Evolutionary conservation across 495 filamentous ascomycete species (phyloP).

Genomic region (Daldinia grandis): DNA sequence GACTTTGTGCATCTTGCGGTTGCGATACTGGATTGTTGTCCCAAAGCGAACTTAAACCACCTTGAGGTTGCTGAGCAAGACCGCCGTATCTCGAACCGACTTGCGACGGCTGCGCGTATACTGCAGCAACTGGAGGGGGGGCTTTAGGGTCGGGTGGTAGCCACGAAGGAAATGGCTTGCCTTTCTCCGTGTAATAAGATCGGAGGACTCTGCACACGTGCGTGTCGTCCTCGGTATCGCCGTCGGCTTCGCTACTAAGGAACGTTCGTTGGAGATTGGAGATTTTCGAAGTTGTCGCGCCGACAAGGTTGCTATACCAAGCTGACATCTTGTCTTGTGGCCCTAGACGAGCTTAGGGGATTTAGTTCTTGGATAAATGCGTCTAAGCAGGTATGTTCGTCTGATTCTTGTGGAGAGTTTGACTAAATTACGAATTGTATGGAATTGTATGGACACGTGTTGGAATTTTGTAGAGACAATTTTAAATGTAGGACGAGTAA

Average conservation of each 20-base stretch:
- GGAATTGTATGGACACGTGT: constrained; percentile 6
- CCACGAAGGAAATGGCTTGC: constrained; percentile 83
- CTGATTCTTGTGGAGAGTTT: constrained; percentile 11
- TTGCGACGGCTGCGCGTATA: constrained; percentile 61
- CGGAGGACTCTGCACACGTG: constrained; percentile 96
- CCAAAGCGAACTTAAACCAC: constrained; percentile 80
- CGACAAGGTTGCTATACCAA: constrained; percentile 81
- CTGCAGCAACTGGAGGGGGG: constrained; percentile 60
- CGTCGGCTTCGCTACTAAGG: constrained; percentile 80
- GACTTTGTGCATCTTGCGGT: constrained; percentile 61
- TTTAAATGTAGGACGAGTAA: neutral
- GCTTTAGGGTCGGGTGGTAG: constrained; percentile 86
- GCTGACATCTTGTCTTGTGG: constrained; percentile 67
- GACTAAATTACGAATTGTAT: neutral
- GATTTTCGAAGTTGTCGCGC: constrained; percentile 80
- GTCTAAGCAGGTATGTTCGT: constrained; percentile 24
- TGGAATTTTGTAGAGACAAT: constrained; percentile 2
- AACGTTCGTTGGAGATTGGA: constrained; percentile 81
- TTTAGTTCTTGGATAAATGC: constrained; percentile 21
- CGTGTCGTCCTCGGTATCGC: constrained; percentile 93
- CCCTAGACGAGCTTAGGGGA: constrained; percentile 8
- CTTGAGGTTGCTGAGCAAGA: constrained; percentile 48
- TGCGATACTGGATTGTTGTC: constrained; percentile 63
- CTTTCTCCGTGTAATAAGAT: constrained; percentile 91
- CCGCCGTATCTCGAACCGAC: constrained; percentile 62